Conservation (phyloP, 345 rosid species). For the Gossypium anomalum region DNA sequence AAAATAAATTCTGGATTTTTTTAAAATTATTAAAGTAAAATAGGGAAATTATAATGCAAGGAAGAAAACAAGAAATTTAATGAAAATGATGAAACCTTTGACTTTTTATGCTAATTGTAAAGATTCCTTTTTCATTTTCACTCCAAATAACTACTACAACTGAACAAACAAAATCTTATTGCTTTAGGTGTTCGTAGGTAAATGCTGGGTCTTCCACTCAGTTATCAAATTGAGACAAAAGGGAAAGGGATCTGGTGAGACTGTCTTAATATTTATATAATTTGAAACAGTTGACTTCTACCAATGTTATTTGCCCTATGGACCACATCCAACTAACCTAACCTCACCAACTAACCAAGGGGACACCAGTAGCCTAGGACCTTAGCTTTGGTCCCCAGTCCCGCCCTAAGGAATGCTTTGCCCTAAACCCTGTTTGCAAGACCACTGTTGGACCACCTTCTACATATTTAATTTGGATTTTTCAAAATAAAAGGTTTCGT, state of each 20-base stretch:
- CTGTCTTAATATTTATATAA: neutral
- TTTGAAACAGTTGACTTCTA: neutral
- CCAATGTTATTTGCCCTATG: neutral
- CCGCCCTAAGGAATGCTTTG: too few relatives aligned
- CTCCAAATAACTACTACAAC: neutral
- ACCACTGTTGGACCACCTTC: too few relatives aligned
- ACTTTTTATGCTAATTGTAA: neutral
- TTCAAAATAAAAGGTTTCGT: too few relatives aligned
- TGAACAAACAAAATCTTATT: neutral
- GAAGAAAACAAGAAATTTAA: neutral
- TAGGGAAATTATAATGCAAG: too few relatives aligned
- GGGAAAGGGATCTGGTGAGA: constrained; percentile 1
- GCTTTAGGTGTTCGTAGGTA: neutral
- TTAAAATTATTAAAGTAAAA: too few relatives aligned
- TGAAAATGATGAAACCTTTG: neutral
- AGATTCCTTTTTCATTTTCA: neutral
- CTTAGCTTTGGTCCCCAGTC: neutral
- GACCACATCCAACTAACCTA: neutral
- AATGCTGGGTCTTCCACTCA: neutral
- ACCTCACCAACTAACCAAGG: neutral
- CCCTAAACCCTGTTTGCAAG: too few relatives aligned
- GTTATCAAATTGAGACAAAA: neutral
- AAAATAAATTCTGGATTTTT: too few relatives aligned
- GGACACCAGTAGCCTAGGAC: neutral
- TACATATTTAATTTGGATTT: too few relatives aligned